Evolutionary conservation across 495 filamentous ascomycete species (phyloP).

Genomic region (Rostrohypoxylon terebratum): DNA sequence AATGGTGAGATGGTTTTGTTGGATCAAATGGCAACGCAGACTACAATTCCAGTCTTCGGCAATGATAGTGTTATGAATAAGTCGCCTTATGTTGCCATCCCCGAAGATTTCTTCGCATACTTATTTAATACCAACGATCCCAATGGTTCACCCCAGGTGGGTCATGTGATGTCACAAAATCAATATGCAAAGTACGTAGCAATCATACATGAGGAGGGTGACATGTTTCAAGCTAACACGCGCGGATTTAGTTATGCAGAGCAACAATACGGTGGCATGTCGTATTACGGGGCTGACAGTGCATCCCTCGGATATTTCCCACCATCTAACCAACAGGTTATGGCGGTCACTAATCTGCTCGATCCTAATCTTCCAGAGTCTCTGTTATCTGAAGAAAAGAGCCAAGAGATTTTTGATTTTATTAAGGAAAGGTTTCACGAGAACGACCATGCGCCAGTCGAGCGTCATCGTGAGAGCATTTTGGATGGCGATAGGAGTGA

Average conservation of each 20-base stretch:
- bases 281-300: conserved; percentile 61
- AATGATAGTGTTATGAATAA: conserved; percentile 79
- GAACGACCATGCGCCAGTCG: conserved; percentile 77
- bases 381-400: conserved; percentile 87
- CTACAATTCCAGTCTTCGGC: conserved; percentile 85
- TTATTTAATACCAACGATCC: conserved; percentile 77
- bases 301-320: conserved; percentile 66
- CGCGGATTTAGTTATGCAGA: conserved; percentile 59
- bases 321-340: conserved; percentile 68
- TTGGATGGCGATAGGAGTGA: conserved; percentile 81
- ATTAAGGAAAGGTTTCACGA: conserved; percentile 86
- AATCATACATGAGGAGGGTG: background rate
- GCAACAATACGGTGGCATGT: conserved; percentile 59
- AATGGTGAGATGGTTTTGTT: conserved; percentile 67
- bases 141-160: conserved; percentile 56
- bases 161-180: conserved; percentile 60
- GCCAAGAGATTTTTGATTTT: conserved; percentile 84
- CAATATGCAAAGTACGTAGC: conserved; percentile 60
- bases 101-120: conserved; percentile 92
- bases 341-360: conserved; percentile 92
- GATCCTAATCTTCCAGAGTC: conserved; percentile 83
- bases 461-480: conserved; percentile 79
- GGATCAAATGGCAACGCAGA: conserved; percentile 73
- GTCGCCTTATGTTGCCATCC: conserved; percentile 85
- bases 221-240: conserved; percentile 41